Conservation (phyloP, 352 stramenopile genomes). For the Globisporangium alternatum region DNA sequence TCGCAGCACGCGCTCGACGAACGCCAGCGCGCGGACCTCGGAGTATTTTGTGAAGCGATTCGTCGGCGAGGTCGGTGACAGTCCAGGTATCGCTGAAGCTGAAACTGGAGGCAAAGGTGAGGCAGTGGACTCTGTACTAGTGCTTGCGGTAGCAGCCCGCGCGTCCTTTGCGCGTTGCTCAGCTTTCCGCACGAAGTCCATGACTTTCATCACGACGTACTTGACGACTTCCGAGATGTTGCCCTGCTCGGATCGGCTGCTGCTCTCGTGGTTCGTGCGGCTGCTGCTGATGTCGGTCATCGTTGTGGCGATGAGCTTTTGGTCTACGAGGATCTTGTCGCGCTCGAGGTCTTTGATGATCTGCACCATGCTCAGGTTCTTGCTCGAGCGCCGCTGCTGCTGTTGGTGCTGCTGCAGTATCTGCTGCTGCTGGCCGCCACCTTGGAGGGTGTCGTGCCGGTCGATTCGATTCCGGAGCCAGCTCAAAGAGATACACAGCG, state of each 20-base stretch:
- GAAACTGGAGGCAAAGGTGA: background rate
- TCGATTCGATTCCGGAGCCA: constrained; percentile 68
- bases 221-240: constrained; percentile 58
- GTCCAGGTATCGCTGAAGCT: background rate
- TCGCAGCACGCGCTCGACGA: constrained; percentile 69
- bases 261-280: constrained; percentile 5
- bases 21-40: constrained; percentile 56
- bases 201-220: constrained; percentile 47
- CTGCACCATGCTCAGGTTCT: constrained; percentile 72
- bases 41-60: constrained; percentile 36
- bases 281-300: background rate
- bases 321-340: constrained; percentile 61
- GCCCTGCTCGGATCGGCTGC: constrained; percentile 26
- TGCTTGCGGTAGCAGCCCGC: background rate
- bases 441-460: constrained; percentile 17
- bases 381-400: constrained; percentile 45
- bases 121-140: background rate
- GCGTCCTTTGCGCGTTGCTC: constrained; percentile 15
- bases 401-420: constrained; percentile 29
- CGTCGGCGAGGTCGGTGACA: constrained; percentile 24
- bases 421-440: constrained; percentile 17
- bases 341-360: constrained; percentile 77
- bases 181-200: constrained; percentile 32
- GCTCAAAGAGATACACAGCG: constrained; percentile 48
- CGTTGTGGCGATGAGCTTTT: constrained; percentile 34